Conservation (phyloP, 257 asterid genomes). For the Petrea volubilis region DNA sequence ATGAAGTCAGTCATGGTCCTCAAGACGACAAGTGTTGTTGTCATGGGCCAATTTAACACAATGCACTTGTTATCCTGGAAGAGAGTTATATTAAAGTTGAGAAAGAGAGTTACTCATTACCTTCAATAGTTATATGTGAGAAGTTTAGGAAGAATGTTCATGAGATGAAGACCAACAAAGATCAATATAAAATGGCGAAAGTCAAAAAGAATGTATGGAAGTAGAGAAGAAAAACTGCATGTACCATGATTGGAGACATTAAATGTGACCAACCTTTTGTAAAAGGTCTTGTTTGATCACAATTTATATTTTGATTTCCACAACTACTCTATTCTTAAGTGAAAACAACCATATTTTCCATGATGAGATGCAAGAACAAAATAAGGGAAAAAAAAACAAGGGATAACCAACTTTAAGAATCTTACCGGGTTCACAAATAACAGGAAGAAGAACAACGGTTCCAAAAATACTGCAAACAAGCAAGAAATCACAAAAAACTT, state of each 20-base stretch:
- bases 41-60: slow-evolving; percentile 53
- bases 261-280: neutral
- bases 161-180: neutral
- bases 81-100: neutral
- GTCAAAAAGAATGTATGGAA: neutral
- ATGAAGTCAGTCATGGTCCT: slow-evolving; percentile 79
- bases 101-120: neutral
- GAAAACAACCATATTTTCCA: no score
- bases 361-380: neutral
- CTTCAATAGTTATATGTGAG: neutral
- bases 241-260: neutral
- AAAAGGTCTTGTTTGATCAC: neutral
- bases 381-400: neutral
- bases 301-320: neutral
- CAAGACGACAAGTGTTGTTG: slow-evolving; percentile 53
- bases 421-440: slow-evolving; percentile 57
- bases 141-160: neutral
- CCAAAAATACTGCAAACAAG: slow-evolving; percentile 70
- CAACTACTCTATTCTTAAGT: neutral
- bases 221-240: neutral
- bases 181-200: neutral
- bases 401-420: slow-evolving; percentile 13
- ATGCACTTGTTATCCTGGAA: slow-evolving; percentile 71
- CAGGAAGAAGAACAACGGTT: slow-evolving; percentile 82
- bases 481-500: slow-evolving; percentile 74